Conservation (phyloP, 805 yeast species). For the Spathaspora passalidarum region DNA sequence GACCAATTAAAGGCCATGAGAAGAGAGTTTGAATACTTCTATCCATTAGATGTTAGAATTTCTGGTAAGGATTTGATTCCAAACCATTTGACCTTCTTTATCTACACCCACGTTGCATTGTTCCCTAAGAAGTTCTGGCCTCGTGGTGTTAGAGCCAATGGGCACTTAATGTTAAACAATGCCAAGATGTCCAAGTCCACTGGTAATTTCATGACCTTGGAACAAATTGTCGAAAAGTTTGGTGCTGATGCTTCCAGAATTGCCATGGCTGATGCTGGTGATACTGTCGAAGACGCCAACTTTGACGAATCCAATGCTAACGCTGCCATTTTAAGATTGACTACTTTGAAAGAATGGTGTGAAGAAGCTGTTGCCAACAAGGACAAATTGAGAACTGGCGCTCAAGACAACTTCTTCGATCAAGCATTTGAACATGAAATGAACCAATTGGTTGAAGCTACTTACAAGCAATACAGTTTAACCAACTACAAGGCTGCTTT, state of each 20-base stretch:
- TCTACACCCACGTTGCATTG: conserved; percentile 87
- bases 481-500: conserved; percentile 87
- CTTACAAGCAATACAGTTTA: conserved; percentile 64
- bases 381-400: conserved; percentile 49
- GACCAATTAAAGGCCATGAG: conserved; percentile 71
- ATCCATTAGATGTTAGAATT: conserved; percentile 87
- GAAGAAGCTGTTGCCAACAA: conserved; percentile 64
- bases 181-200: conserved; percentile 98
- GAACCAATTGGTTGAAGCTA: conserved; percentile 73
- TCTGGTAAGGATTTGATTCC: conserved; percentile 98
- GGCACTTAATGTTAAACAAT: conserved; percentile 91
- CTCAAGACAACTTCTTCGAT: conserved; percentile 67
- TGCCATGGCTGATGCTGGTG: conserved; percentile 98
- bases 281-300: conserved; percentile 94
- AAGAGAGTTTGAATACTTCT: conserved; percentile 94
- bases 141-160: conserved; percentile 87
- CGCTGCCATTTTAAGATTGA: conserved; percentile 93
- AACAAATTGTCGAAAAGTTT: conserved; percentile 78
- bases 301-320: conserved; percentile 95
- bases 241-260: conserved; percentile 98
- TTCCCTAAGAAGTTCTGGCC: conserved; percentile 95
- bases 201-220: conserved; percentile 92
- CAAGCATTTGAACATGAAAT: conserved; percentile 89
- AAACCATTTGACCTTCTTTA: conserved; percentile 93
- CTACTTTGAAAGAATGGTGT: conserved; percentile 92